Evolutionary conservation across 1,284 basidiomycete genomes (phyloP), one percentile per base, ranked within the genome.

Genomic region (Hemileia vastatrix): DNA sequence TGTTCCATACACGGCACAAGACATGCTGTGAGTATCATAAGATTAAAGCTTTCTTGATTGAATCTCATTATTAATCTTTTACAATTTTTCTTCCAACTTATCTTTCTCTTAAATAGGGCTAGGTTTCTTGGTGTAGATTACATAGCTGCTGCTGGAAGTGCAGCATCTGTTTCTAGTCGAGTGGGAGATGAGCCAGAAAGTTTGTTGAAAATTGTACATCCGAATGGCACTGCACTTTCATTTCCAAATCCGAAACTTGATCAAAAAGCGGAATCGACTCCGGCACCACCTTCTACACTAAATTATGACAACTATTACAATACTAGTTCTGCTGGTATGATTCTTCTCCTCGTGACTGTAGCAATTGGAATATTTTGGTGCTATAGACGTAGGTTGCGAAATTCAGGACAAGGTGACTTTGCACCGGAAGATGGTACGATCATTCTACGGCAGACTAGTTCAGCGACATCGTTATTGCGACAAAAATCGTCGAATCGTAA

Each of bases 101-200:
- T 11, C 3, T 33, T 32, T 47, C n/a, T 19, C 3, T 33, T 24
- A 36, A 31, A 48, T 24, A 62, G 60, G 32, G 21, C 93, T 53
- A 87, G 92, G 13, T 96, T 96, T 79, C 88, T 95, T 84, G 85
- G 83, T 51, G 84, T 93, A 61, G 86, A 97, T 78, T 87, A 93
- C 70, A 82, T 85, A 31, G 81, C 83, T 3, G 82, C 95, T 49
- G 80, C 86, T 1, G 90, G 77, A 1, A 87, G 64, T 81, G 86
- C 66, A 82, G 88, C 36, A 83, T 86, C 43, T 76, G 79, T 71
- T 83, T 86, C 88, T 5, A 90, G 87, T 65, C 82, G 82, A 33
- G 80, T 94, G 19, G 92, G 89, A 9, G 79, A 80, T 36, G 80
- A 83, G 63, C 50, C 78, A 75, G 63, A 88, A 85, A 76, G 86